Evolutionary conservation across 2,329 filamentous ascomycete genomes (phyloP), one percentile per base, ranked within the genome.

Genomic region (Aspergillus oerlinghausenensis): DNA sequence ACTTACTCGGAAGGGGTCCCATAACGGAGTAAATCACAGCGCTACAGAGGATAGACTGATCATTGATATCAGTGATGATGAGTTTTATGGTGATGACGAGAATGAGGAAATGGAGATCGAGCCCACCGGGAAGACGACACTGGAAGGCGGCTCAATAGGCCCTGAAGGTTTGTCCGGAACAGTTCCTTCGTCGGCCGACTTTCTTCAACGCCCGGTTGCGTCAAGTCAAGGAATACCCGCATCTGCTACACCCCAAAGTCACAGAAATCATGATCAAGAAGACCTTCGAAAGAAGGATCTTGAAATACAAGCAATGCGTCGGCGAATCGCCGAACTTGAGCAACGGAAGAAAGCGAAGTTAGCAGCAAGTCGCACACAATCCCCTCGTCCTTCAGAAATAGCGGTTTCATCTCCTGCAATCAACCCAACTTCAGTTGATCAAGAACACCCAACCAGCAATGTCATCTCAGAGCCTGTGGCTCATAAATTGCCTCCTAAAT

Each of bases 11-110:
- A 89, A 89, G 64, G 84, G 87, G 50, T 82, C 84, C 3, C 86
- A 82, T 11, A 83, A 86, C 48, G 79, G 78, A 49, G 78, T 52
- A 3, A 60, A 50, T 25, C 51, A 54, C n/a, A 48, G 32, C 3
- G 54, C 59, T 25, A 77, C 82, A 52, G 80, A 87, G 25, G 80
- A 85, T 51, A 82, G 82, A 2, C 82, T 96, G 52, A 83, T 96
- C 42, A 96, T 96, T 63, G 85, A 95, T 62, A 87, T 95, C 42
- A 96, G 90, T 68, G 92, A 96, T 28, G 84, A 87, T 61, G 85
- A 88, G 56, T 78, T 71, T 8, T 71, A 74, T 50, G 69, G 64
- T 4, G 67, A 72, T 52, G 67, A 71, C 35, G 67, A 70, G 29
- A 62, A 60, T 10, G 63, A 66, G 21, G 49, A 55, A n/a, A 70